Base-by-base conservation (phyloP, 768 basidiomycete species). In the Panellus pusillus region DNA sequence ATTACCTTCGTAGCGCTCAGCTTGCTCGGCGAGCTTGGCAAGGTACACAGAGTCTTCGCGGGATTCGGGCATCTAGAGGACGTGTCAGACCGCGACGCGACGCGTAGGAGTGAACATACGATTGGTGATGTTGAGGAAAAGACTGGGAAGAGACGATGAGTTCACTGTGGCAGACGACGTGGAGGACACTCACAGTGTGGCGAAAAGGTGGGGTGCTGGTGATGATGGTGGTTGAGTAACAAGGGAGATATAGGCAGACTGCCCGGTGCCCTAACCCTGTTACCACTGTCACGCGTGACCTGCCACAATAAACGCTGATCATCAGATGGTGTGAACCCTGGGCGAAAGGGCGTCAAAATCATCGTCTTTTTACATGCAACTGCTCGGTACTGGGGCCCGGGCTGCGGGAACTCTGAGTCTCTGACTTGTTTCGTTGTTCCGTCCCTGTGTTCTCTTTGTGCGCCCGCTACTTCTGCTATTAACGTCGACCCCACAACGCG, bases 11-110 rank as follows among this genome's bases (percentile, higher is more conserved):
- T 98, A 98, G 46, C 96, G 95, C 83, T 98, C 95, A 66, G 96
- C 96, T 81, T 98, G 94, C 81, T 98, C 94, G 72, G 93, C 93
- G 80, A 98, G 93, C 91, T 98, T 98, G 79, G 96, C 95, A 77
- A 97, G 94, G 84, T 98, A 98, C 76, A 98, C 95, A 66, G 89
- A 93, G 75, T 95, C 92, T 85, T 95, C 93, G 70, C 93, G 92
- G 71, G 83, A 78, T 69, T 88, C 87, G 70, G 86, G 72, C 90
- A 91, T 91, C 88, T 90, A 55, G 40, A 48, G 13, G 15, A 31
- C 54, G 60, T 69, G 69, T 57, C 54, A 63, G 29, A 20, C 57
- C 65, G 66, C 57, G 65, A 42, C 27, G 47, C 37, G 65, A 76
- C 71, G 72, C 72, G 77, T 71, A 63, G 74, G 64, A 44, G 24